Conservation (phyloP, 805 yeast genomes). For the Ascoidea asiatica region DNA sequence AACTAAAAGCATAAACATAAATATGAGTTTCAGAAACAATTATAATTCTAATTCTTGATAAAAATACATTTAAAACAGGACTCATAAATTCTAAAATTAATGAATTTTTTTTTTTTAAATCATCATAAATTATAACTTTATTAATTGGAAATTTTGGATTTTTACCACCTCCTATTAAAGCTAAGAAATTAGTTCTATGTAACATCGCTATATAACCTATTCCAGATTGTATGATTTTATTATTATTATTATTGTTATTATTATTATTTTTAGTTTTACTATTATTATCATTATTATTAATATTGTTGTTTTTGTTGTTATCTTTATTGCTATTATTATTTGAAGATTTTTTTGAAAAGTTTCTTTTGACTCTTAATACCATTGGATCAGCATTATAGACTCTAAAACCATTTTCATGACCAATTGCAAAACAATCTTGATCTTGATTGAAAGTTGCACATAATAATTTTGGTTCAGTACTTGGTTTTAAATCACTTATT, state of each 20-base stretch:
- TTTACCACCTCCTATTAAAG: conserved; percentile 81
- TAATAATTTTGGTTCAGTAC: conserved; percentile 24
- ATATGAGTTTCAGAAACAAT: conserved; percentile 59
- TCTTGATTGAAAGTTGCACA: conserved; percentile 77
- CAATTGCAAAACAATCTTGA: conserved; percentile 77
- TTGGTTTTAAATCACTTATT: neutral
- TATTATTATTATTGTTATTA: conserved; percentile 12
- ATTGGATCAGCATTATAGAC: conserved; percentile 85
- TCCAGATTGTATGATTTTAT: conserved; percentile 31
- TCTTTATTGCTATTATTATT: neutral
- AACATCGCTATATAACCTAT: conserved; percentile 73
- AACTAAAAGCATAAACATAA: conserved; percentile 64
- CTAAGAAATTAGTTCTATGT: conserved; percentile 81
- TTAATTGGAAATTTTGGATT: conserved; percentile 66
- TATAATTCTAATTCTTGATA: conserved; percentile 65
- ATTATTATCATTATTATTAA: conserved; percentile 4
- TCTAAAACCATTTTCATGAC: conserved; percentile 68
- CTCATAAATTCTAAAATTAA: conserved; percentile 62
- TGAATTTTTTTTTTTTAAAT: conserved; percentile 61
- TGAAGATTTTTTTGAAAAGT: conserved; percentile 20
- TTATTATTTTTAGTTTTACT: conserved; percentile 14
- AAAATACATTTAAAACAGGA: conserved; percentile 58
- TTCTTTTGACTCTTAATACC: conserved; percentile 56
- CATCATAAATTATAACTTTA: conserved; percentile 87
- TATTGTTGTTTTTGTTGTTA: neutral